Base-by-base conservation (phyloP, 176 grass and related monocot species). In the Raddia guianensis region DNA sequence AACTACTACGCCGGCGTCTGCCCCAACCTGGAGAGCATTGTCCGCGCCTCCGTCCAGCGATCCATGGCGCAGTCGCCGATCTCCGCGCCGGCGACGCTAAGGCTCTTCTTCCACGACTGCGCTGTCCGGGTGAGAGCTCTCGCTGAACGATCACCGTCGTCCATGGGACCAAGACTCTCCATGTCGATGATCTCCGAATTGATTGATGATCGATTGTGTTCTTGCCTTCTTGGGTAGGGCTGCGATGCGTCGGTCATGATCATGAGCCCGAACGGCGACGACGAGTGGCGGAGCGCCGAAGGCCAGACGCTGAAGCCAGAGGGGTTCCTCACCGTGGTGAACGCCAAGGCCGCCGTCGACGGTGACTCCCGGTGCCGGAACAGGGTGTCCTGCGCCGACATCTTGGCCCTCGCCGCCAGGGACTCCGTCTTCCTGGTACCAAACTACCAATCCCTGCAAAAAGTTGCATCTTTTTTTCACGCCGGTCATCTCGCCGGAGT, bases 81-180 rank as follows among this genome's bases (percentile, higher is more conserved):
- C 62, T 27, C 85, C 15, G 91, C 68, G 9, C 79, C 75, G 3
- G 88, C 88, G 56, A 76, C 88, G 43, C 85, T 94, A 5, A 74
- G 91, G 20, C 88, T 94, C 74, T 91, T 88, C 82, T 91, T 94
- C 91, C 91, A 94, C 44, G 91, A 94, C 74, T 94, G 88, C 49
- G 82, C 88, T n/a, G 86, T 91, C 81, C 71, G 16, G 63, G 91
- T 93, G 77, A 62, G 68, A 27, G 27, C 27, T 27, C 27, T 27
- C 27, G 27, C 27, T 27, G 27, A 27, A 0, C 27, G 27, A 27
- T 27, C 27, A 27, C 27, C 27, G 27, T 27, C 27, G 27, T 27
- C 27, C 27, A 27, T 27, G 27, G 1, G 27, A 27, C 27, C 27
- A 27, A 0, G 27, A 27, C 27, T 27, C 27, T 27, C 27, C 37